A percentile compares a stretch with the other conserved stretches of the same genome.
phyloP scores from a whole-genome alignment of 345 rosid species.

The Arabis alpina region DNA sequence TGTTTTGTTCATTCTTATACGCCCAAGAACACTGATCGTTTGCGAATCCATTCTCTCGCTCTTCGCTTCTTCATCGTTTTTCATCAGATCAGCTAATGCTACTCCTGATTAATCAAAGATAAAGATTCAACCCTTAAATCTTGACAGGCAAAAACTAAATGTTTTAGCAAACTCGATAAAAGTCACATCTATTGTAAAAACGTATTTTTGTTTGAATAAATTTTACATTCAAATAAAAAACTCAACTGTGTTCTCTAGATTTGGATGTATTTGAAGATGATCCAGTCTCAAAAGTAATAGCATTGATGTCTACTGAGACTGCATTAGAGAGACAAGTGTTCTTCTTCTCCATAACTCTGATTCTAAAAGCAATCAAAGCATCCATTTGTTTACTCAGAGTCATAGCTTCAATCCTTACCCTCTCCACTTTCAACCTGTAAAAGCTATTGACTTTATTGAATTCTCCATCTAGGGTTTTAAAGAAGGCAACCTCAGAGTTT shows the following conservation, averaged over 20 bases:
- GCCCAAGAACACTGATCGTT: constrained; percentile 45
- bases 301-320: constrained; percentile 30
- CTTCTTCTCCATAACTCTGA: constrained; percentile 60
- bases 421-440: constrained; percentile 35
- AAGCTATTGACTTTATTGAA: constrained; percentile 46
- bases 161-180: too few species aligned
- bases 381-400: constrained; percentile 45
- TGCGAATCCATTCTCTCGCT: not conserved
- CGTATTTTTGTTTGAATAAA: too few species aligned
- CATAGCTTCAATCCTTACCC: constrained; percentile 22
- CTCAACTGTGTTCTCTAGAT: constrained; percentile 27
- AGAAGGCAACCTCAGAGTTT: constrained; percentile 47
- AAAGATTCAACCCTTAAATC: not conserved
- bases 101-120: constrained; percentile 13
- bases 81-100: constrained; percentile 25
- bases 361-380: constrained; percentile 63
- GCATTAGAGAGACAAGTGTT: constrained; percentile 34
- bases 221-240: not conserved
- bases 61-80: not conserved
- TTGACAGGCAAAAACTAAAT: not conserved
- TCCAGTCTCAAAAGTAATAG: constrained; percentile 17
- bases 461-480: constrained; percentile 48
- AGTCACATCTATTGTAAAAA: too few species aligned
- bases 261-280: constrained; percentile 27
- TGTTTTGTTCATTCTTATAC: constrained; percentile 52